Base-by-base conservation (phyloP, 1,139 yeast species). In the Yamadazyma epiphylla region DNA sequence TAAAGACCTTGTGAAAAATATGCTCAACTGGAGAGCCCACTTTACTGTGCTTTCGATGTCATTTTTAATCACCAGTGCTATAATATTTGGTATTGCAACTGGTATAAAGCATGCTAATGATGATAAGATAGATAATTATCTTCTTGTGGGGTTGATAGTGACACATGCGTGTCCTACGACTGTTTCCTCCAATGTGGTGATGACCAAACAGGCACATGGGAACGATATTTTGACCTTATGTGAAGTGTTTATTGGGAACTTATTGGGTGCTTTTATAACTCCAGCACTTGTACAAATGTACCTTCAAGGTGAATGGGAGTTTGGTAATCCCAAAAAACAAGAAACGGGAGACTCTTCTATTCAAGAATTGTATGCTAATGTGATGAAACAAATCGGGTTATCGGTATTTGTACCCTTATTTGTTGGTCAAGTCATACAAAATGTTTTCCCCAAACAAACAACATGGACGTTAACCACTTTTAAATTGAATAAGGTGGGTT, bases 131-230 rank as follows among this genome's bases (percentile, higher is more conserved):
- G 81, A 80, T 43, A 68, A 73, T 19, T 85, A 91, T 84, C 66
- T 86, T 41, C 61, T 87, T 26, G 84, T 75, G 34, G 96, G 96
- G 1, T 58, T 87, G 42, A 74, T 88, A 22, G 82, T 86, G 27
- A 83, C 94, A 2, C 85, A 85, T 27, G 74, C 91, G 4, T 85
- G 94, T 53, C 96, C 96, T 23, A 88, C 96, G 10, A 87, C 96
- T 0, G 94, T 87, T 13, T 78, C 91, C 0, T 87, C 89, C 4
- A 87, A 87, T 52, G 95, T 87, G 28, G 89, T 87, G 16, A 86
- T 87, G 95, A 87, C 96, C n/a, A 73, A 74, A 32, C 70, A 69
- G 35, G 89, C 94, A 0, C 79, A 80, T 44, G 95, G 95, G 5
- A 85, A 86, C 53, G 89, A 78, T 39, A 61, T 84, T 15, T 60